phyloP scores from a whole-genome alignment of 805 yeast species.

The Nakazawaea ambrosiae region DNA sequence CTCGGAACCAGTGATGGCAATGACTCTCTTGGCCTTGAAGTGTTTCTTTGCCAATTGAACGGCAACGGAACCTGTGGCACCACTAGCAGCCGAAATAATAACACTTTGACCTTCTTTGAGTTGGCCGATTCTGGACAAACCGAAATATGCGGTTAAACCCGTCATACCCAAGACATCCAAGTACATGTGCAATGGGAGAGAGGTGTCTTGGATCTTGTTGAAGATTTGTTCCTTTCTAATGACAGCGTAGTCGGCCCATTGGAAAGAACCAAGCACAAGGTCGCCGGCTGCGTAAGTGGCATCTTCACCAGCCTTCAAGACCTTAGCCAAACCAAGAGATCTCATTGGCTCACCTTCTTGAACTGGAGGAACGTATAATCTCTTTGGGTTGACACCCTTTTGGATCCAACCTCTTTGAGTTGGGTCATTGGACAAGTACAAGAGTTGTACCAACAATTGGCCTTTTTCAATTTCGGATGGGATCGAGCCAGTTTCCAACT shows the following conservation, averaged over 20 bases:
- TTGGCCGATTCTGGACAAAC: conserved; percentile 42
- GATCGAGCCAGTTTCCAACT: conserved; percentile 6
- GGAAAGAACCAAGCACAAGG: conserved; percentile 25
- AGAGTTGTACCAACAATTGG: conserved; percentile 36
- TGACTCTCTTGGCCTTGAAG: conserved; percentile 45
- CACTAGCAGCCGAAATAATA: conserved; percentile 60
- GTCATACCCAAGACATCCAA: conserved; percentile 49
- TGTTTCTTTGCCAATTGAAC: conserved; percentile 51
- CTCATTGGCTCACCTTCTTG: conserved; percentile 38
- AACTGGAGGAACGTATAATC: conserved; percentile 30
- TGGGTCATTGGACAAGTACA: conserved; percentile 52
- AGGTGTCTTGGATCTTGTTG: conserved; percentile 24
- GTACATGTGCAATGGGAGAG: conserved; percentile 32
- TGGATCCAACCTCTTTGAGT: conserved; percentile 55
- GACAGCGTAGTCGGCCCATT: conserved; percentile 44
- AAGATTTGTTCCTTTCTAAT: conserved; percentile 21
- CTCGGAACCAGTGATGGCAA: conserved; percentile 56
- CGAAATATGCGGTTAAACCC: conserved; percentile 55
- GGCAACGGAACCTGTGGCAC: conserved; percentile 62
- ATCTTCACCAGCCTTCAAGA: conserved; percentile 37
- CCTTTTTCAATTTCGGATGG: conserved; percentile 23
- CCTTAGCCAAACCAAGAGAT: conserved; percentile 39
- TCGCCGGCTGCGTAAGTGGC: conserved; percentile 35
- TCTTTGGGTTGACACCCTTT: conserved; percentile 23
- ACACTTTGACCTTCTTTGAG: conserved; percentile 37